phyloP scores from a whole-genome alignment of 441 rosid species.

The Croton laevigatus region DNA sequence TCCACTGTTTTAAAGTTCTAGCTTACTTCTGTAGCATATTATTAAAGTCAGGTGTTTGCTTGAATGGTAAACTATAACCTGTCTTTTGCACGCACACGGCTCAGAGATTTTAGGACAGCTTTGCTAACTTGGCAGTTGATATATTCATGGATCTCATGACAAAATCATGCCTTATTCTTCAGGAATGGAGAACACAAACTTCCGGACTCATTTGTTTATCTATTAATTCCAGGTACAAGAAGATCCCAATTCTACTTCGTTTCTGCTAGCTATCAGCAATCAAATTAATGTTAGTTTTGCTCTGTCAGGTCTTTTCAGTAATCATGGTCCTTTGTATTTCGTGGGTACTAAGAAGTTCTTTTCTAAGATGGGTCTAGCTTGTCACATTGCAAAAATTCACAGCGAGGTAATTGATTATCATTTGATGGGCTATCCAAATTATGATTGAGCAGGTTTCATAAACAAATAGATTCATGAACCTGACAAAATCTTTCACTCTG shows the following conservation, averaged over 20 bases:
- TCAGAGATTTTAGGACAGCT: neutral
- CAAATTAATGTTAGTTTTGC: constrained; percentile 12
- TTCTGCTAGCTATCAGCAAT: neutral
- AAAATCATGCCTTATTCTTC: constrained; percentile 20
- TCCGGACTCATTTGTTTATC: constrained; percentile 56
- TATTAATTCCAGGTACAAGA: constrained; percentile 57
- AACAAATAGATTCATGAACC: neutral
- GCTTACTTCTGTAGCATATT: neutral
- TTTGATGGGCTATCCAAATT: constrained; percentile 1
- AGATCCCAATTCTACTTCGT: constrained; percentile 5
- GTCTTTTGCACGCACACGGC: neutral
- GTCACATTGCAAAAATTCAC: constrained; percentile 67
- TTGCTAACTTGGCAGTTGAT: neutral
- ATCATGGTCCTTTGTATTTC: constrained; percentile 66
- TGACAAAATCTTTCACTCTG: constrained; percentile 5
- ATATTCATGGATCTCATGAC: constrained; percentile 8
- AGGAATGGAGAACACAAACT: constrained; percentile 63
- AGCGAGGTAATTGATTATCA: constrained; percentile 49
- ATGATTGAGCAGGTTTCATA: neutral
- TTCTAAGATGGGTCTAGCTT: constrained; percentile 66
- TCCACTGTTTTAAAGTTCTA: neutral
- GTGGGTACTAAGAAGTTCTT: constrained; percentile 59
- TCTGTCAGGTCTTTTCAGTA: constrained; percentile 66
- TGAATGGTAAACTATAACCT: neutral
- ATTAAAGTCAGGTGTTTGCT: neutral